These are phyloP conservation scores for Diversispora eburnea DNA, from an alignment of 192 early-diverging fungal species.

Conservation along the genomic window DNA sequence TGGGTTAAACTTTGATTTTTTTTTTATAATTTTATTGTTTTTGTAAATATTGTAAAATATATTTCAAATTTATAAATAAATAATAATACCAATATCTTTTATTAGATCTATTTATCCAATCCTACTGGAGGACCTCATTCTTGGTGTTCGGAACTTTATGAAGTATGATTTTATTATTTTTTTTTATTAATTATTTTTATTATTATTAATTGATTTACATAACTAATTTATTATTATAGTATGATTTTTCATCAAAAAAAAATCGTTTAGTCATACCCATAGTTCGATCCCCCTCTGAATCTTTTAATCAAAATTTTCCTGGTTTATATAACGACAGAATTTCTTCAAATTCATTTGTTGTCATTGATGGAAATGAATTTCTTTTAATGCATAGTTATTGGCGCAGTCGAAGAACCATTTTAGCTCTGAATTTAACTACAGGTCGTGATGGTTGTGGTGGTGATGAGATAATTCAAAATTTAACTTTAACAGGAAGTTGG, in stretches of 20 bases:
- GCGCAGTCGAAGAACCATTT: conserved; percentile 32
- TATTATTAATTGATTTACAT: background rate
- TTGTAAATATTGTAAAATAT: background rate
- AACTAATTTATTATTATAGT: background rate
- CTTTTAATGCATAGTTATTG: conserved; percentile 28
- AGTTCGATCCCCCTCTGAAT: conserved; percentile 33
- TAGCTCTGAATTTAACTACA: conserved; percentile 40
- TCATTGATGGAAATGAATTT: conserved; percentile 30
- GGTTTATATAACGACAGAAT: conserved; percentile 68
- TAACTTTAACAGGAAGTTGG: conserved; percentile 47
- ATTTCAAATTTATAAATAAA: background rate
- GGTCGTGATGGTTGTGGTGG: conserved; percentile 21
- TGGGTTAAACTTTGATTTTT: background rate
- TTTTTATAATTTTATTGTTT: background rate
- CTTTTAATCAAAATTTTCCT: conserved; percentile 50
- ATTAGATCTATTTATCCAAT: conserved; percentile 60
- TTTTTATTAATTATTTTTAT: background rate
- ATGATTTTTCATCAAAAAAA: conserved; percentile 22
- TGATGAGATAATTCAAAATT: conserved; percentile 36
- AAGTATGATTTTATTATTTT: conserved; percentile 24
- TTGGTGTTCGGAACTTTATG: conserved; percentile 50
- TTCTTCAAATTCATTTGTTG: conserved; percentile 32
- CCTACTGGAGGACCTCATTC: conserved; percentile 65
- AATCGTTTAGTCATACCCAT: conserved; percentile 37
- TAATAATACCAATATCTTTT: background rate